Base-by-base conservation (phyloP, 2,329 filamentous ascomycete species). In the Metarhizium sp. region DNA sequence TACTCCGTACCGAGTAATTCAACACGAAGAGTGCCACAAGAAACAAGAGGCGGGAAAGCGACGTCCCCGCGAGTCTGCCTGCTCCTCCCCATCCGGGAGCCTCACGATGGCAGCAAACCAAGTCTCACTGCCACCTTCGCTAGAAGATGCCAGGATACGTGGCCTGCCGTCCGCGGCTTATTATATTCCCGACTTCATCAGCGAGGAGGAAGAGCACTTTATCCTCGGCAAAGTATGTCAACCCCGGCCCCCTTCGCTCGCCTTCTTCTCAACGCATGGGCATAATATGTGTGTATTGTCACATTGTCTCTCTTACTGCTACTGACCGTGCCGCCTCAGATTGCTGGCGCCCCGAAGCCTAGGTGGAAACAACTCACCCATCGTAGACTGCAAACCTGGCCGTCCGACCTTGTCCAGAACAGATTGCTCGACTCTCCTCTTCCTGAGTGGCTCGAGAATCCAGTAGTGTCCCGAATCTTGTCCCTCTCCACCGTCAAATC, bases 321-420 rank as follows among this genome's bases (percentile, higher is more conserved):
- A 43, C 50, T 61, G 52, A 55, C 53, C 25, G 51, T 29, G 16
- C 13, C 46, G n/a, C 13, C 14, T n/a, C 62, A 77, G 78, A 81
- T 87, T 62, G 73, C 75, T 52, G 76, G 80, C 48, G 84, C 84
- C 1, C 87, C 88, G 30, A 85, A 84, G 59, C 86, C 88, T 30
- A 81, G 85, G 67, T 99, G 94, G 92, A 92, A 90, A 59, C 80
- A 87, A 51, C 85, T 99, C 55, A 84, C 87, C n/a, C 90, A 91
- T 69, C 88, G 94, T 55, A 86, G 92, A 46, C 82, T 99, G 1
- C 92, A 97, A 76, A 90, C 90, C 1, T 90, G 92, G 79, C 94
- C 92, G 1, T 94, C 89, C 2, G 82, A 90, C 55, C 81, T 97
- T 10, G 86, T 90, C 40, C 81, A 84, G 54, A 80, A 96, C 68